Evolutionary conservation across 805 yeast species (phyloP).

Genomic region (Debaryomyces tyrocola): DNA sequence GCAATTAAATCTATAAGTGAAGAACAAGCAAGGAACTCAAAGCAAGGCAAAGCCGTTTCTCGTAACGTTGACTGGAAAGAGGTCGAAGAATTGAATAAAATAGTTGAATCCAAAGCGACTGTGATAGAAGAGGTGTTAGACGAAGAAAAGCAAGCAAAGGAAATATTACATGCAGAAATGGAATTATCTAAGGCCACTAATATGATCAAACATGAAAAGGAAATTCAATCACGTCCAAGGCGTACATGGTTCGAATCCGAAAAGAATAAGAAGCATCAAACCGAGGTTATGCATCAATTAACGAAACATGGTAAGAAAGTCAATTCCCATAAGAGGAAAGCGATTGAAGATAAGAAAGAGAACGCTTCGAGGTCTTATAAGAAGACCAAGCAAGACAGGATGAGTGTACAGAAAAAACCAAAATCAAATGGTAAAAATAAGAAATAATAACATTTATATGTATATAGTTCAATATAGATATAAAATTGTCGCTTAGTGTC

Average conservation of each 20-base stretch:
- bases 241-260: slow-evolving; percentile 93
- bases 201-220: slow-evolving; percentile 72
- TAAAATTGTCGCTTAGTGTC: neutral
- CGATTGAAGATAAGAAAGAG: slow-evolving; percentile 59
- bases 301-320: slow-evolving; percentile 53
- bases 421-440: slow-evolving; percentile 9
- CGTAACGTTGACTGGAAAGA: slow-evolving; percentile 89
- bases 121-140: slow-evolving; percentile 73
- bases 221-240: slow-evolving; percentile 85
- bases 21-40: slow-evolving; percentile 23
- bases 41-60: slow-evolving; percentile 68
- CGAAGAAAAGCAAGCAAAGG: slow-evolving; percentile 89
- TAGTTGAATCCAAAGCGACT: slow-evolving; percentile 59
- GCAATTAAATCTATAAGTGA: slow-evolving; percentile 69
- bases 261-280: slow-evolving; percentile 48
- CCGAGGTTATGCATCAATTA: slow-evolving; percentile 36
- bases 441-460: slow-evolving; percentile 8
- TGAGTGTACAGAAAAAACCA: slow-evolving; percentile 37
- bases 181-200: slow-evolving; percentile 85
- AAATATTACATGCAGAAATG: slow-evolving; percentile 85
- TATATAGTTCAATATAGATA: slow-evolving; percentile 13
- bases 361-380: slow-evolving; percentile 59
- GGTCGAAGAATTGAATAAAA: slow-evolving; percentile 64
- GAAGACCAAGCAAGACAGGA: slow-evolving; percentile 76
- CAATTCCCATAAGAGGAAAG: slow-evolving; percentile 72